Conservation (phyloP, 768 basidiomycete species). For the Kwoniella botswanensis region DNA sequence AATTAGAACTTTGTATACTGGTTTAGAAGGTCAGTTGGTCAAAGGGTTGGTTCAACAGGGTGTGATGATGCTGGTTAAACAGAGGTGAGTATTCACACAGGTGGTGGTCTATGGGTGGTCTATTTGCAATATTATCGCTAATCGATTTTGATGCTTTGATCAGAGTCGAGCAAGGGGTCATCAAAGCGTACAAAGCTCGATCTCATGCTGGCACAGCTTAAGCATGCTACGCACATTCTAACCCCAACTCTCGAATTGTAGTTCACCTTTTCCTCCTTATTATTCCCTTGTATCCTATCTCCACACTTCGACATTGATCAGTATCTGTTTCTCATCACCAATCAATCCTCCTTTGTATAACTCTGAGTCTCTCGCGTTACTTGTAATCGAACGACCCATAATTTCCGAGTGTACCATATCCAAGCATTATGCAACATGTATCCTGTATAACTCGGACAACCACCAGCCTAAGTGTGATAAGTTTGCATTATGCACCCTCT, state of each 20-base stretch:
- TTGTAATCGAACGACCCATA: background rate
- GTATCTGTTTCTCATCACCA: background rate
- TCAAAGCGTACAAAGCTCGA: constrained; percentile 28
- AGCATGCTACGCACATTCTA: background rate
- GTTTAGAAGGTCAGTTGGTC: constrained; percentile 45
- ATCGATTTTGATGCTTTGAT: background rate
- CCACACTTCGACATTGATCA: background rate
- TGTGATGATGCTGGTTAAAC: constrained; percentile 53
- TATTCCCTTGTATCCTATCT: background rate
- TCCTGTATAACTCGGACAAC: background rate
- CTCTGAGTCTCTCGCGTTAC: background rate
- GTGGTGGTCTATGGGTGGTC: background rate
- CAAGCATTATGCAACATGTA: background rate
- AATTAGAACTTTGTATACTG: constrained; percentile 39
- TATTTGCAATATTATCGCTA: background rate
- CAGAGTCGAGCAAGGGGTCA: constrained; percentile 44
- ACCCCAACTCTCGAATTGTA: background rate
- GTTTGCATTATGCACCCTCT: constrained; percentile 23
- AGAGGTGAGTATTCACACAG: constrained; percentile 36
- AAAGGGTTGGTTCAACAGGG: constrained; percentile 53
- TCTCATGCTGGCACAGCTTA: constrained; percentile 2
- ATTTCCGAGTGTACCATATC: background rate
- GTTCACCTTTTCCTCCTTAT: background rate
- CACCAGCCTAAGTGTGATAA: background rate
- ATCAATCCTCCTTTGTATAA: background rate